These are phyloP conservation scores for Hymenoscyphus salicellus DNA, from an alignment of 2,329 filamentous ascomycete genomes.

Conservation along the genomic window DNA sequence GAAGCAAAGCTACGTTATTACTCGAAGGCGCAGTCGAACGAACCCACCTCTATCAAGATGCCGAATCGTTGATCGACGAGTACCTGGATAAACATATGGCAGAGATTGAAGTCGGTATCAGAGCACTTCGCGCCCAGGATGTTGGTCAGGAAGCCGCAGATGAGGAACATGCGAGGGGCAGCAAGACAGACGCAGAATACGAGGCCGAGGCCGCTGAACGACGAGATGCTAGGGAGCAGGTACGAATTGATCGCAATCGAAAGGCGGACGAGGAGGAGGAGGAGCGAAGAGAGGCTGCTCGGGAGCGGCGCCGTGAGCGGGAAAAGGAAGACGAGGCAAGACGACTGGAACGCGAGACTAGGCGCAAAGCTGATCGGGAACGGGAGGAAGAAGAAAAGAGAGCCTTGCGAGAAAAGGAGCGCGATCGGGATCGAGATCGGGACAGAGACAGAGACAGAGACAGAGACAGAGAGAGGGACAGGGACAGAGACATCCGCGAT, in stretches of 20 bases:
- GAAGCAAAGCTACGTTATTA: constrained; percentile 69
- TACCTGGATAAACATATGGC: constrained; percentile 61
- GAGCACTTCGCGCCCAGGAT: constrained; percentile 63
- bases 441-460: constrained; percentile 37
- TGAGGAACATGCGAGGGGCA: constrained; percentile 61
- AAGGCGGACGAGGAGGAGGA: constrained; percentile 45
- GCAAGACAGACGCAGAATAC: constrained; percentile 73
- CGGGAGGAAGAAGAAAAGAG: constrained; percentile 19
- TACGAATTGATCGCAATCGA: constrained; percentile 46
- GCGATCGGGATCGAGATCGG: constrained; percentile 34
- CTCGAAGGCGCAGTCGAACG: constrained; percentile 77
- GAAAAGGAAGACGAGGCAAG: constrained; percentile 22
- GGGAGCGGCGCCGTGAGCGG: constrained; percentile 30
- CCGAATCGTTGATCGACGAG: constrained; percentile 63
- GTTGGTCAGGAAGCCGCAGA: constrained; percentile 67
- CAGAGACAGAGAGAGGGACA: constrained; percentile 30
- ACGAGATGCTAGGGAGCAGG: constrained; percentile 55
- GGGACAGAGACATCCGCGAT: constrained; percentile 39
- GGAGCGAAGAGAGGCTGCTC: constrained; percentile 42
- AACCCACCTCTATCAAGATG: constrained; percentile 70
- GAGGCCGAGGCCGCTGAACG: constrained; percentile 62
- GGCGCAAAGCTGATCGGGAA: constrained; percentile 26
- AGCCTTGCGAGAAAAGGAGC: constrained; percentile 21
- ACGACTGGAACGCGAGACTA: constrained; percentile 23
- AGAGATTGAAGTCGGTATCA: constrained; percentile 67